Evolutionary conservation across 305 asterid species (phyloP).

Genomic region (Fraxinus latifolia): DNA sequence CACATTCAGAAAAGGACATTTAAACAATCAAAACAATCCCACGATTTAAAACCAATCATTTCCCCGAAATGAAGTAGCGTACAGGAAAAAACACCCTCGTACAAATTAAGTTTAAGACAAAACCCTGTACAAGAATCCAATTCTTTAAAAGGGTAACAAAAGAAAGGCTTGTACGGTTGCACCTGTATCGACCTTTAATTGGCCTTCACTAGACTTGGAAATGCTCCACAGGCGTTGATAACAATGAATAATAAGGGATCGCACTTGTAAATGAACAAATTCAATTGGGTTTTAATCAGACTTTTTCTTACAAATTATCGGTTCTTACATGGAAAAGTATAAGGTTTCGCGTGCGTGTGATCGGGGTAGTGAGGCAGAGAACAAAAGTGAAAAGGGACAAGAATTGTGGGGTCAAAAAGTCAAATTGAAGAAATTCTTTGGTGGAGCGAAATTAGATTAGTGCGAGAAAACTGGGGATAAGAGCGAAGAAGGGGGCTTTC

Average conservation of each 20-base stretch:
- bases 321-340: background rate
- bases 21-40: constrained; percentile 15
- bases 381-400: background rate
- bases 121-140: background rate
- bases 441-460: background rate
- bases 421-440: background rate
- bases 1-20: constrained; percentile 1
- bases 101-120: background rate
- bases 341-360: background rate
- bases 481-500: background rate
- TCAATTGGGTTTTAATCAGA: background rate
- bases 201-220: background rate
- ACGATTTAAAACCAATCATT: background rate
- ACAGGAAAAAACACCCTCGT: background rate
- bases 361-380: background rate
- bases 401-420: background rate
- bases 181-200: background rate
- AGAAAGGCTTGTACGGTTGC: background rate
- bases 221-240: background rate
- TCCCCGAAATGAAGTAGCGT: background rate
- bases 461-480: background rate
- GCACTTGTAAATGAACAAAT: background rate
- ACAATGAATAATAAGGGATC: background rate
- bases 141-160: background rate
- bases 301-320: background rate